Percentiles rank a stretch among this genome's conserved stretches.
Evolutionary conservation across 2,329 filamentous ascomycete species (phyloP).

Genomic region (Alternaria sp.): DNA sequence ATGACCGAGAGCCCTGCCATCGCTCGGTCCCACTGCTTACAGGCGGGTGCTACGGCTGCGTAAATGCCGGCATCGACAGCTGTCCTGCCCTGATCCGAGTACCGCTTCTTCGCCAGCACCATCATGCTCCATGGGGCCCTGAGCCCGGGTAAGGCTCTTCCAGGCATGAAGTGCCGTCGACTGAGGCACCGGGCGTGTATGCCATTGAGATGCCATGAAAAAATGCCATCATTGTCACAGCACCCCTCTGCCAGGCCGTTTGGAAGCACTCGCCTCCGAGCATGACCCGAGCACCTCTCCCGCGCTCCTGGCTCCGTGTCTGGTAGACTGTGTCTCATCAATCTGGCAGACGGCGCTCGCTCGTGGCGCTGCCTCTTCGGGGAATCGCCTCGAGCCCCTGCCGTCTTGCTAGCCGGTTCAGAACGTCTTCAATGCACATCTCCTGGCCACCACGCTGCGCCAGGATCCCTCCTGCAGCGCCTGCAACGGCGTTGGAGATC

Average conservation of each 20-base stretch:
- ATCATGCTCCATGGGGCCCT: constrained; percentile 32
- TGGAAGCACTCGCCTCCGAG: constrained; percentile 16
- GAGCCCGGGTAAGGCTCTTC: constrained; percentile 33
- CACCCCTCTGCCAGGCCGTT: constrained; percentile 5
- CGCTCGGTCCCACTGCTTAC: constrained; percentile 38
- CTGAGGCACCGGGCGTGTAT: constrained; percentile 33
- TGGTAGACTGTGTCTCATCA: constrained; percentile 36
- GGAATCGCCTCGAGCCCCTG: constrained; percentile 40
- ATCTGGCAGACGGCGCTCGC: constrained; percentile 42
- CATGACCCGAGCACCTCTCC: constrained; percentile 32
- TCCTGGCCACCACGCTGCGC: constrained; percentile 45
- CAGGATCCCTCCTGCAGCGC: constrained; percentile 45
- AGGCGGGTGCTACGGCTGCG: constrained; percentile 48
- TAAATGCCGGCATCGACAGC: constrained; percentile 43
- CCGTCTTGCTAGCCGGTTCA: constrained; percentile 40
- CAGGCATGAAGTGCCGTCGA: constrained; percentile 35
- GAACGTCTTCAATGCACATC: constrained; percentile 44
- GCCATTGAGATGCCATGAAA: constrained; percentile 13
- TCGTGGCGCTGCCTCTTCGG: constrained; percentile 45
- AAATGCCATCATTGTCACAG: constrained; percentile 1
- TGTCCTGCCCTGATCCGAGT: constrained; percentile 38
- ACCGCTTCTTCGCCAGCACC: constrained; percentile 30
- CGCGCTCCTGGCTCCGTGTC: constrained; percentile 37
- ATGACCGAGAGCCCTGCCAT: constrained; percentile 31
- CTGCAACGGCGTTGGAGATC: constrained; percentile 52